Evolutionary conservation across 2,329 filamentous ascomycete species (phyloP).

Genomic region (Neoascochyta sp.): DNA sequence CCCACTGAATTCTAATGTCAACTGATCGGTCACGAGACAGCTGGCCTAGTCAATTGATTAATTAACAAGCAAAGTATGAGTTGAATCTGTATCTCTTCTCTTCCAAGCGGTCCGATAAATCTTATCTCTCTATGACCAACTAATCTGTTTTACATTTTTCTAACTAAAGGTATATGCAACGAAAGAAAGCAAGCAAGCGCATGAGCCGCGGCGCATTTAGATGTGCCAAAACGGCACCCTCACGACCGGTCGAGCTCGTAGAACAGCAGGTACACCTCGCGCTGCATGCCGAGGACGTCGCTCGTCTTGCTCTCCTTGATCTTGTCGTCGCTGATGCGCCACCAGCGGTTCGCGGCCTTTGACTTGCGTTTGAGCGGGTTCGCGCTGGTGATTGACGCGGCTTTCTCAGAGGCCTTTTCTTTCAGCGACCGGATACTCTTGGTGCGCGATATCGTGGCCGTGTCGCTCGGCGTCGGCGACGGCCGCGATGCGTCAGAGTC

Average conservation of each 20-base stretch:
- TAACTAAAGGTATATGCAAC: too few species aligned
- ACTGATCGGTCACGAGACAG: too few species aligned
- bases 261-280: conserved; percentile 92
- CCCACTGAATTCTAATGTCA: too few species aligned
- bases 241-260: conserved; percentile 71
- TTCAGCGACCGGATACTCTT: conserved; percentile 30
- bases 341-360: conserved; percentile 75
- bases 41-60: too few species aligned
- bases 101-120: too few species aligned
- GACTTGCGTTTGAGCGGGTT: conserved; percentile 50
- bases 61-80: too few species aligned
- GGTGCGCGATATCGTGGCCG: conserved; percentile 20
- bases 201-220: too few species aligned
- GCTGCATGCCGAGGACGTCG: conserved; percentile 89
- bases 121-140: too few species aligned
- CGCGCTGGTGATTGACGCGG: conserved; percentile 45
- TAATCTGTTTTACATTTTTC: too few species aligned
- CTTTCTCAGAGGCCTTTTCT: conserved; percentile 29
- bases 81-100: too few species aligned
- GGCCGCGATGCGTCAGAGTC: conserved; percentile 21
- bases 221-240: too few species aligned
- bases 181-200: too few species aligned
- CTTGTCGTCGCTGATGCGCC: conserved; percentile 97
- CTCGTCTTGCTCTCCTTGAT: conserved; percentile 89
- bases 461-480: conserved; percentile 14